Evolutionary conservation across 2,329 filamentous ascomycete species (phyloP).

Genomic region (Apiospora sp.): DNA sequence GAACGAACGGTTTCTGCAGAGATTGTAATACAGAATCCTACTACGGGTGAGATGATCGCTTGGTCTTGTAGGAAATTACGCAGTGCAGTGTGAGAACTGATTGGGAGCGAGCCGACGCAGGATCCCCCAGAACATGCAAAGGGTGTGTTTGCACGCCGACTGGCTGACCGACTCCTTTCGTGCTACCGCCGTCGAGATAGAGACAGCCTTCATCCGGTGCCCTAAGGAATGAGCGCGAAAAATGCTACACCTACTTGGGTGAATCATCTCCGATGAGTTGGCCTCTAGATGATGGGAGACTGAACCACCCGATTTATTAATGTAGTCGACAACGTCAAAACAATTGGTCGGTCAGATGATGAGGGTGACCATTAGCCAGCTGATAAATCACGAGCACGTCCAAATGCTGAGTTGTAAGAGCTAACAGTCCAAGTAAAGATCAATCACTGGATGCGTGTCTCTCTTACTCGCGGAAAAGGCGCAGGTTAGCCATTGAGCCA

Average conservation of each 20-base stretch:
- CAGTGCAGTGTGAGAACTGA: not conserved
- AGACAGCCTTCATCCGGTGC: not conserved
- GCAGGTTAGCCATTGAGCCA: not conserved
- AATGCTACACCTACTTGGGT: not conserved
- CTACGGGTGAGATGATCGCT: not conserved
- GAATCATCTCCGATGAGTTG: not conserved
- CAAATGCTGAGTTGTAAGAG: not conserved
- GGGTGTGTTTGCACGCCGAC: not conserved
- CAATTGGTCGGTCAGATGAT: not conserved
- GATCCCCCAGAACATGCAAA: not conserved
- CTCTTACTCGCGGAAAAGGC: not conserved
- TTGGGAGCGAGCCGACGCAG: not conserved
- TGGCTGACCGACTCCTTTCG: not conserved
- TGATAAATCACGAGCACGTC: not conserved
- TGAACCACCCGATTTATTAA: not conserved
- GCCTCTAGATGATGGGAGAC: not conserved
- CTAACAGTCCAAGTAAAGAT: not conserved
- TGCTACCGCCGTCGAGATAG: not conserved
- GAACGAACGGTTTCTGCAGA: no score
- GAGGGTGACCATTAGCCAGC: not conserved
- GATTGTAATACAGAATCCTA: no score
- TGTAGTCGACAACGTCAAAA: not conserved
- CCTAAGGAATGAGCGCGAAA: not conserved
- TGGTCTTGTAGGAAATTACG: not conserved
- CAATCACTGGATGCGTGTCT: not conserved